phyloP scores from a whole-genome alignment of 2,329 filamentous ascomycete genomes.

The Neopestalotiopsis clavispora region DNA sequence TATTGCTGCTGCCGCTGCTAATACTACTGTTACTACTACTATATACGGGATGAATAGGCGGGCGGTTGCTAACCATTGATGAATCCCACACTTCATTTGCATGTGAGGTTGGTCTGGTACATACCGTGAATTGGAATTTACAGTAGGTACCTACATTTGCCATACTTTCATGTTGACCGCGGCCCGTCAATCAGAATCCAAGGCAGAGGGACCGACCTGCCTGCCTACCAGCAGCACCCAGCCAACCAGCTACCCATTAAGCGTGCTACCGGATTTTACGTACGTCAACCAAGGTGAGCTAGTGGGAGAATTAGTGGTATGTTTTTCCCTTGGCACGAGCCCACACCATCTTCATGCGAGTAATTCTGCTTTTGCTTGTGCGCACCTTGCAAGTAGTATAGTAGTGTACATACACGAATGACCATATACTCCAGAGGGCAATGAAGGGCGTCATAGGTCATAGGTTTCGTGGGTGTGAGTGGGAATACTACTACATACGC shows the following conservation, averaged over 20 bases:
- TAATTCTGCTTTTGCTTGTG: constrained; percentile 9
- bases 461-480: neutral
- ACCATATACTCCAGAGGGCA: neutral
- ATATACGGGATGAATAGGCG: too few species aligned
- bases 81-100: too few species aligned
- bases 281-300: neutral
- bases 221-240: too few species aligned
- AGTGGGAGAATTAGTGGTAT: neutral
- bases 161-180: too few species aligned
- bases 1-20: too few species aligned
- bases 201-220: neutral
- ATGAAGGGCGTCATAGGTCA: neutral
- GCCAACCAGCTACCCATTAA: too few species aligned
- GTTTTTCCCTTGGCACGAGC: neutral
- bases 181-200: neutral
- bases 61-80: too few species aligned
- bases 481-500: neutral
- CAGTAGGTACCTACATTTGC: too few species aligned
- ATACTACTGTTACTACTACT: too few species aligned
- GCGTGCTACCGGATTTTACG: neutral
- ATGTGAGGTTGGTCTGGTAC: too few species aligned
- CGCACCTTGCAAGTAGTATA: neutral
- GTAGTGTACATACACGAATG: neutral
- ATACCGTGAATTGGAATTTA: too few species aligned
- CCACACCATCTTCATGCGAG: constrained; percentile 15